phyloP scores from a whole-genome alignment of 2,329 filamentous ascomycete genomes.

The Fusarium sp. region DNA sequence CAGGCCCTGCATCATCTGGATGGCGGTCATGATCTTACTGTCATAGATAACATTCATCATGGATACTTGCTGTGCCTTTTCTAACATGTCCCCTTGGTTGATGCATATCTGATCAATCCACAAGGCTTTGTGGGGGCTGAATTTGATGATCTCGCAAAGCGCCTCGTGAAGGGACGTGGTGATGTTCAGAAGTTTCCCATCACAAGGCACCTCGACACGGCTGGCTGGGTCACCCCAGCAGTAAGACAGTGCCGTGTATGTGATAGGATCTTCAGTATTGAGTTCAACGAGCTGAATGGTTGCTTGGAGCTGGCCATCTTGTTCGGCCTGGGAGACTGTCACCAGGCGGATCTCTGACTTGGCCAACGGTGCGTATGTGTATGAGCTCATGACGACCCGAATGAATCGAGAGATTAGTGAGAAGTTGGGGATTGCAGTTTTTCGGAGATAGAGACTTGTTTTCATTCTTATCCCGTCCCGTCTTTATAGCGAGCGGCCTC shows the following conservation, averaged over 20 bases:
- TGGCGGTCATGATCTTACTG: slow-evolving; percentile 1
- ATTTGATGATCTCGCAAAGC: slow-evolving; percentile 16
- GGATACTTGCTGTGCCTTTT: slow-evolving; percentile 33
- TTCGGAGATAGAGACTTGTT: too few species aligned
- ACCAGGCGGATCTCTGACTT: slow-evolving; percentile 36
- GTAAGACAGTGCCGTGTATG: slow-evolving; percentile 37
- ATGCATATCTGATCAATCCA: slow-evolving; percentile 44
- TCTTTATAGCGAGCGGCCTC: neutral
- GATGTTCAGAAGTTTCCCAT: slow-evolving; percentile 17
- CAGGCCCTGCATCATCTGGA: too few species aligned
- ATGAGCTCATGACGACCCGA: slow-evolving; percentile 9
- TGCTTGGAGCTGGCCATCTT: slow-evolving; percentile 10
- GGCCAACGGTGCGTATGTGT: slow-evolving; percentile 22
- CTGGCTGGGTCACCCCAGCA: slow-evolving; percentile 25
- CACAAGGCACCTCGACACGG: slow-evolving; percentile 18
- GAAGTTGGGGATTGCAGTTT: too few species aligned
- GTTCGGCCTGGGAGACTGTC: neutral
- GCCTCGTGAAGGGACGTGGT: slow-evolving; percentile 31
- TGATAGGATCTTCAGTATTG: slow-evolving; percentile 24
- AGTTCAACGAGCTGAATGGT: slow-evolving; percentile 31
- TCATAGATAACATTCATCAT: slow-evolving; percentile 41
- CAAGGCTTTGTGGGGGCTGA: slow-evolving; percentile 20
- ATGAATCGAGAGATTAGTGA: too few species aligned
- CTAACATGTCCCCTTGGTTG: slow-evolving; percentile 26
- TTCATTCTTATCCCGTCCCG: neutral